Evolutionary conservation across 1,139 yeast genomes (phyloP).

Genomic region (Candida gigantensis): DNA sequence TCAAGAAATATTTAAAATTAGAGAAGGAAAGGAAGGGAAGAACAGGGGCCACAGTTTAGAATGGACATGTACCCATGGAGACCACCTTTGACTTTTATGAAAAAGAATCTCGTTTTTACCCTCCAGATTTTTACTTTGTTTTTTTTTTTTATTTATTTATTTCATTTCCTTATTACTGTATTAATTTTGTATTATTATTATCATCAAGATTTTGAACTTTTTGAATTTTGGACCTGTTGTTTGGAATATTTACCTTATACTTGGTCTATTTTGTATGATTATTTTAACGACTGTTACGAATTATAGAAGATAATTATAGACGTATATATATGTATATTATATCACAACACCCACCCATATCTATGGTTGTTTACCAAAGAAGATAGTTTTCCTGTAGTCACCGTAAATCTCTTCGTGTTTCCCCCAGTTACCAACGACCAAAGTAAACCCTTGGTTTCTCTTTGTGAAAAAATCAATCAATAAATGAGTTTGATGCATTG

Average conservation of each 20-base stretch:
- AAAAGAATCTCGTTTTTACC: too few relatives aligned
- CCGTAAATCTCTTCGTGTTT: constrained; percentile 35
- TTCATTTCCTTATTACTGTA: background rate
- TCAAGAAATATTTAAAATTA: too few relatives aligned
- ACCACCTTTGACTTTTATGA: too few relatives aligned
- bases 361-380: constrained; percentile 3
- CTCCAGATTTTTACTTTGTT: too few relatives aligned
- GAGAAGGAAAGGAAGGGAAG: too few relatives aligned
- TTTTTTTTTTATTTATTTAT: background rate
- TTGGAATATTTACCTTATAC: background rate
- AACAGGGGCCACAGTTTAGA: too few relatives aligned
- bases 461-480: constrained; percentile 20
- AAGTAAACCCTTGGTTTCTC: constrained; percentile 10
- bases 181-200: background rate
- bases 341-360: background rate
- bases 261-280: background rate
- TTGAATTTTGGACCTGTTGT: background rate
- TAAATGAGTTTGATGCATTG: constrained; percentile 25
- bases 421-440: constrained; percentile 28
- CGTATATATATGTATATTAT: background rate
- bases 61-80: too few relatives aligned
- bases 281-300: background rate
- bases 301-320: constrained; percentile 3
- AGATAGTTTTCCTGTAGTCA: constrained; percentile 5
- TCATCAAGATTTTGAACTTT: background rate